Evolutionary conservation across 2,329 filamentous ascomycete genomes (phyloP).

Genomic region (Harringtonia aguacate): DNA sequence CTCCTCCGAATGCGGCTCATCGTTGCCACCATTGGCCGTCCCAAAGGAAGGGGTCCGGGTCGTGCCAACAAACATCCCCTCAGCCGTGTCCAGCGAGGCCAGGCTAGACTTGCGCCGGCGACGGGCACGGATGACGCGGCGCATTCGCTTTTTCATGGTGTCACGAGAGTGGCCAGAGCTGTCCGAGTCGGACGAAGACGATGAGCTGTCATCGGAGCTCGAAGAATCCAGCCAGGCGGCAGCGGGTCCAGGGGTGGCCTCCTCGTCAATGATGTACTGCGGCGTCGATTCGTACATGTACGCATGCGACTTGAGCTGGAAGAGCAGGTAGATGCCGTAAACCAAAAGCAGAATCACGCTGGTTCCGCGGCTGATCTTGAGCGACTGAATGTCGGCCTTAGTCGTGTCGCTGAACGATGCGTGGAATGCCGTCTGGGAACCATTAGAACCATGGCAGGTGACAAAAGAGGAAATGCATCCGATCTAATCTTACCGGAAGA

Average conservation of each 20-base stretch:
- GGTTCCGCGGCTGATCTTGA: constrained; percentile 81
- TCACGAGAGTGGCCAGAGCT: constrained; percentile 32
- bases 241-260: constrained; percentile 74
- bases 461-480: no score
- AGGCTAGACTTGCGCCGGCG: constrained; percentile 51
- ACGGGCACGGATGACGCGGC: constrained; percentile 35
- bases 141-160: constrained; percentile 55
- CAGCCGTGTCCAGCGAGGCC: constrained; percentile 43
- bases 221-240: constrained; percentile 73
- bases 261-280: constrained; percentile 85
- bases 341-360: constrained; percentile 76
- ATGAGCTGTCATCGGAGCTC: constrained; percentile 12
- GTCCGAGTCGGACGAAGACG: constrained; percentile 48
- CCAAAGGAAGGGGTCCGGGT: constrained; percentile 32
- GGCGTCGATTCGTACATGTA: constrained; percentile 91
- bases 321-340: constrained; percentile 74
- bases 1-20: constrained; percentile 28
- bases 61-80: constrained; percentile 13
- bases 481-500: constrained; percentile 48
- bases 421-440: constrained; percentile 71
- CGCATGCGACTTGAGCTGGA: constrained; percentile 84
- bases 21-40: constrained; percentile 21
- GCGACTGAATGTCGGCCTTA: constrained; percentile 57
- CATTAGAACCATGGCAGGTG: neutral
- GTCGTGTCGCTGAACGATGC: constrained; percentile 61